Evolutionary conservation across 2,329 filamentous ascomycete genomes (phyloP), one percentile per base, ranked within the genome.

Genomic region (Thelonectria blattea): DNA sequence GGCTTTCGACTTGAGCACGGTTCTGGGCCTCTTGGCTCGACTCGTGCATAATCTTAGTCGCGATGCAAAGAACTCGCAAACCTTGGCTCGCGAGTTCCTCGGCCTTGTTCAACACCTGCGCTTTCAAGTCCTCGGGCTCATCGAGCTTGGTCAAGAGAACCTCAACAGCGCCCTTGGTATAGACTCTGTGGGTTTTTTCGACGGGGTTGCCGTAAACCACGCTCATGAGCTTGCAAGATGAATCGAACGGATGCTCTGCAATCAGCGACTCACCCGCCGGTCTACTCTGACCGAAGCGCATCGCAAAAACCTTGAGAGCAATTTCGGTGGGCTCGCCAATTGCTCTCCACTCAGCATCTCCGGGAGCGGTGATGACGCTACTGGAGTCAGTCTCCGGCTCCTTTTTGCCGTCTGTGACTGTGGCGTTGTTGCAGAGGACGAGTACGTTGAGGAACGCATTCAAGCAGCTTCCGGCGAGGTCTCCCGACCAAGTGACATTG

Each of bases 181-280:
- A 86, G 17, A 85, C 80, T 12, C 78, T 74, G 48, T 72, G 71
- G 11, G 73, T 71, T 11, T 72, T 70, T 22, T 76, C 75, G 15
- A 74, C 17, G 2, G 71, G 72, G 45, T 68, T 73, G 8, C 74
- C 73, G 45, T 89, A 91, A 27, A 91, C 83, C 50, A 91, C 88
- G 39, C 87, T 89, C 89, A 92, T 92, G 60, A 88, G 84, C 78
- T 92, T 92, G 74, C 89, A 85, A 39, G 85, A 85, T 0, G 88
- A 91, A 72, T 92, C 89, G 69, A 92, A 92, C 2, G 89, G 88
- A 55, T 88, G 88, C 68, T 92, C 90, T 1, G 85, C 83, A 10
- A 90, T 68, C 46, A 88, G 76, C 41, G 76, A 74, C 57, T 81
- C 80, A 22, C 72, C 67, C n/a, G 75, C 74, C 20, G 73, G 71